A percentile compares a stretch with the other conserved stretches of the same genome.
Evolutionary conservation across 2,329 filamentous ascomycete genomes (phyloP).

Genomic region (Fusarium sp.): DNA sequence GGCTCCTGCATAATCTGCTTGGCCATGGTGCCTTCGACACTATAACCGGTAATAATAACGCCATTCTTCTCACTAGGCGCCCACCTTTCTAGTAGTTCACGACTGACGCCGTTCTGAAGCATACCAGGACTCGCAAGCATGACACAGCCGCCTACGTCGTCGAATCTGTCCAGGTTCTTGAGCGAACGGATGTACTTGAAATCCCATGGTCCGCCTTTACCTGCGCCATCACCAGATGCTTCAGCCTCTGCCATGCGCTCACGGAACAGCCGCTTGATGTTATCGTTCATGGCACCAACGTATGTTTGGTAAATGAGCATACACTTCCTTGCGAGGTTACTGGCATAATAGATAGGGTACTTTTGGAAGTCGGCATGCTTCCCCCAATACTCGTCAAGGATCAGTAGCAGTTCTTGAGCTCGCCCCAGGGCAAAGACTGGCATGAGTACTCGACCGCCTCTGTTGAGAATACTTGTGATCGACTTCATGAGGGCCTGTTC

Average conservation of each 20-base stretch:
- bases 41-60: slow-evolving; percentile 98
- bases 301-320: slow-evolving; percentile 99
- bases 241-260: slow-evolving; percentile 93
- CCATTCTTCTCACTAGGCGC: slow-evolving; percentile 96
- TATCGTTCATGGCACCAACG: slow-evolving; percentile 98
- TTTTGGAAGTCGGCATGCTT: slow-evolving; percentile 90
- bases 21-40: slow-evolving; percentile 98
- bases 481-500: slow-evolving; percentile 96
- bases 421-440: slow-evolving; percentile 95
- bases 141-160: slow-evolving; percentile 94
- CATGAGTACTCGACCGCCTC: slow-evolving; percentile 91
- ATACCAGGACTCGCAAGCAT: slow-evolving; percentile 99
- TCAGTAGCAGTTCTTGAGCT: slow-evolving; percentile 92
- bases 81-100: slow-evolving; percentile 94
- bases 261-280: slow-evolving; percentile 94
- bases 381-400: slow-evolving; percentile 96
- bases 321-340: slow-evolving; percentile 92
- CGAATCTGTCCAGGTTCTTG: slow-evolving; percentile 93
- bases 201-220: slow-evolving; percentile 92
- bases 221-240: slow-evolving; percentile 77
- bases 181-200: slow-evolving; percentile 94
- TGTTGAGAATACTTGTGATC: slow-evolving; percentile 89
- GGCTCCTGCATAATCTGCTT: slow-evolving; percentile 96
- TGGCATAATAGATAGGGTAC: slow-evolving; percentile 96
- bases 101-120: slow-evolving; percentile 95